phyloP scores from a whole-genome alignment of 176 grass and related monocot genomes.

The Oryza officinalis region DNA sequence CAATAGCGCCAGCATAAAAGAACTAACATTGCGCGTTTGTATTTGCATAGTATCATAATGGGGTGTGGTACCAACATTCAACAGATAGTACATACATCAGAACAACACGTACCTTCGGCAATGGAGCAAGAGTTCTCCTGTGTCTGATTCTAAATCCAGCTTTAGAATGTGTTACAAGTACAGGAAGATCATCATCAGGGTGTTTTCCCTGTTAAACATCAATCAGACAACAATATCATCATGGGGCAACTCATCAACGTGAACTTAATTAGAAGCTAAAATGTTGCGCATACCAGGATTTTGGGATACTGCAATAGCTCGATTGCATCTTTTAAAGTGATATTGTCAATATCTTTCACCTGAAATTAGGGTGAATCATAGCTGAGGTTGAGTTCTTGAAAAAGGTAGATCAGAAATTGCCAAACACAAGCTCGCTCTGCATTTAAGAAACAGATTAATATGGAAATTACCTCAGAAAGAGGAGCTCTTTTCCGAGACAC shows the following conservation, averaged over 20 bases:
- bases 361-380: constrained; percentile 44
- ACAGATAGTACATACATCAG: neutral
- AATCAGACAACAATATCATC: neutral
- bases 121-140: constrained; percentile 52
- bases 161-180: constrained; percentile 79
- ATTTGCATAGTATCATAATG: neutral
- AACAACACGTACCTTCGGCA: constrained; percentile 66
- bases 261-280: constrained; percentile 2
- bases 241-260: constrained; percentile 25
- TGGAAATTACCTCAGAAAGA: constrained; percentile 59
- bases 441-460: neutral
- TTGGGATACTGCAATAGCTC: constrained; percentile 88
- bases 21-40: neutral
- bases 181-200: constrained; percentile 65
- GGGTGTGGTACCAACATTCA: neutral
- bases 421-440: neutral
- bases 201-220: constrained; percentile 64
- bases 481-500: constrained; percentile 66
- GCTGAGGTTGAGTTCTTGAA: constrained; percentile 4
- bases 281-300: constrained; percentile 56
- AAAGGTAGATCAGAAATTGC: neutral
- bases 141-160: constrained; percentile 69
- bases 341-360: constrained; percentile 59
- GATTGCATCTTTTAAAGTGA: constrained; percentile 82
- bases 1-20: neutral